Conservation (phyloP, 2,329 filamentous ascomycete genomes). For the Penicillium hordei region DNA sequence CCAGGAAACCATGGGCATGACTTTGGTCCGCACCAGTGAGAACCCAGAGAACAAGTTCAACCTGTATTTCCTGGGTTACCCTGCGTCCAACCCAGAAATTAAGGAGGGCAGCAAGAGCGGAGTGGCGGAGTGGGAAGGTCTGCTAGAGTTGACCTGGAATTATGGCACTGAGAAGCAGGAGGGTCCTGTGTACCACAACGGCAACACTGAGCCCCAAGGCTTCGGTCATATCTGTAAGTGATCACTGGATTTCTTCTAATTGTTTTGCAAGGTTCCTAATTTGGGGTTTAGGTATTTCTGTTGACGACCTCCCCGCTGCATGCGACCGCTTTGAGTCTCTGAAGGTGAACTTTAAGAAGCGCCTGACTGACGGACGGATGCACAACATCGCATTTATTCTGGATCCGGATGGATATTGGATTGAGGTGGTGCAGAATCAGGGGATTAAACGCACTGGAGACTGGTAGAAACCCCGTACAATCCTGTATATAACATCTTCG, state of each 20-base stretch:
- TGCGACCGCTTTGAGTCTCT: constrained; percentile 82
- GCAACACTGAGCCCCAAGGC: constrained; percentile 86
- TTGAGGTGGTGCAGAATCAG: constrained; percentile 71
- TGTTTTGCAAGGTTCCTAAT: background rate
- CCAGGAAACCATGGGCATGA: constrained; percentile 87
- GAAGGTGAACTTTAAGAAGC: constrained; percentile 90
- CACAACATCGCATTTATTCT: constrained; percentile 90
- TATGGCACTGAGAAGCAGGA: constrained; percentile 74
- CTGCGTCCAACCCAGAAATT: constrained; percentile 55
- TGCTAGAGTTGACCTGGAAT: constrained; percentile 88
- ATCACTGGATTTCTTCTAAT: background rate
- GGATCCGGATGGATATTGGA: constrained; percentile 85
- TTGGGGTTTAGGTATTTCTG: constrained; percentile 61
- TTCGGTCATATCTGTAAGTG: constrained; percentile 86
- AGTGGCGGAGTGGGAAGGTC: constrained; percentile 70
- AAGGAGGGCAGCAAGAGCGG: constrained; percentile 54
- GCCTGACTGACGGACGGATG: constrained; percentile 86
- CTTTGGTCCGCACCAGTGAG: constrained; percentile 70
- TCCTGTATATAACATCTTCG: too few species aligned
- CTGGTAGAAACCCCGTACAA: background rate
- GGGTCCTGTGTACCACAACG: constrained; percentile 84
- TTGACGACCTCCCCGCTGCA: constrained; percentile 85
- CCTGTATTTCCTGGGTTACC: constrained; percentile 89
- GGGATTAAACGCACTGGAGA: constrained; percentile 44
- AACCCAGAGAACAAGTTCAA: constrained; percentile 73